A percentile compares a stretch with the other conserved stretches of the same genome.
These are phyloP conservation scores for Galerina marginata DNA, from an alignment of 768 basidiomycete species.

Conservation along the genomic window DNA sequence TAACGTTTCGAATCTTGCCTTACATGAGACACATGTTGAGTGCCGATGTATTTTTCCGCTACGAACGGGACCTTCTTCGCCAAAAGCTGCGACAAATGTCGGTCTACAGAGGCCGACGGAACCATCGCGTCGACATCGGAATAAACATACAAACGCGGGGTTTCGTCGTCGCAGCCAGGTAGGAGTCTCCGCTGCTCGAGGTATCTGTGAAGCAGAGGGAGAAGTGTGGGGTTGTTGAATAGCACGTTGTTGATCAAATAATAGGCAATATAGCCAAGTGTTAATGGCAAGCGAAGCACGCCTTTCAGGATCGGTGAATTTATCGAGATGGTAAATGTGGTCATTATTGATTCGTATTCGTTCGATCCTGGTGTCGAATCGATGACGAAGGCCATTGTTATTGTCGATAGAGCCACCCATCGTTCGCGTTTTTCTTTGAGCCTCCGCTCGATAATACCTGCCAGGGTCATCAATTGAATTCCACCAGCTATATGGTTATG, in stretches of 20 bases:
- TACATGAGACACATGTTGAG: constrained; percentile 48
- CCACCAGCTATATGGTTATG: not conserved
- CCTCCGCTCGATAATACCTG: not conserved
- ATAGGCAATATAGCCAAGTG: not conserved
- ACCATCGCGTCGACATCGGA: constrained; percentile 45
- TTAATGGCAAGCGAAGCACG: not conserved
- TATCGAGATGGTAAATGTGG: not conserved
- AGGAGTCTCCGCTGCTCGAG: constrained; percentile 23
- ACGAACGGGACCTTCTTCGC: constrained; percentile 33
- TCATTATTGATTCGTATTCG: constrained; percentile 10
- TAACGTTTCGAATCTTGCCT: constrained; percentile 42
- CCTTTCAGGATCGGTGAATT: not conserved
- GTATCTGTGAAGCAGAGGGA: not conserved
- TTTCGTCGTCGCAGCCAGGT: constrained; percentile 39
- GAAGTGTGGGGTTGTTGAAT: not conserved
- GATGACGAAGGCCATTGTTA: constrained; percentile 6
- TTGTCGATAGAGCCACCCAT: not conserved
- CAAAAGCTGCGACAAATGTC: constrained; percentile 34
- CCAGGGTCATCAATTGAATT: constrained; percentile 7
- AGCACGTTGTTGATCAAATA: not conserved
- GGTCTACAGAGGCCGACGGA: constrained; percentile 34
- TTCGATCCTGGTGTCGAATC: constrained; percentile 8
- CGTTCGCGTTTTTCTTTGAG: not conserved
- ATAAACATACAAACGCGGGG: constrained; percentile 48
- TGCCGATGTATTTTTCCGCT: constrained; percentile 40